Base-by-base conservation (phyloP, 106 monocot species). In the Agapanthus africanus region DNA sequence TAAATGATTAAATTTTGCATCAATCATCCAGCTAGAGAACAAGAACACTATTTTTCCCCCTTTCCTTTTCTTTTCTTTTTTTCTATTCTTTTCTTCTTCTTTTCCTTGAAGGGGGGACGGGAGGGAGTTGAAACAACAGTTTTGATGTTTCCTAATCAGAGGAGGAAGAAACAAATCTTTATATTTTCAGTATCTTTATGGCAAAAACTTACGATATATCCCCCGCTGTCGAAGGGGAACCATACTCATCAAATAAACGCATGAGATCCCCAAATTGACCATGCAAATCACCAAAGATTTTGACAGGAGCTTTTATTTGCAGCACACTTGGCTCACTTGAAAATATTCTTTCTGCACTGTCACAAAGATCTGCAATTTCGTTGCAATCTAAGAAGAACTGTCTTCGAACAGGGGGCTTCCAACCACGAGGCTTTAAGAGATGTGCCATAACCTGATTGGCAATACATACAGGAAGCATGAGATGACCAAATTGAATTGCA, bases 181-280 rank as follows among this genome's bases (percentile, higher is more conserved):
- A 67, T 9, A 22, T 50, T 34, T 3, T 36, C 33, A 5, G 22
- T 11, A 57, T 38, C 16, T 15, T 15, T 13, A 22, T 49, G 11
- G 33, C 44, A 68, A 26, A 68, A 33, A 82, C 97, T 81, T 76
- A 97, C 97, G 97, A 71, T 76, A 97, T 90, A 65, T 97, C 97
- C 40, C 97, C 97, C 21, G 97, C 97, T 38, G 91, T 92, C 67
- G 97, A 97, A 77, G 97, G 97, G 77, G 97, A 70, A 69, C 97
- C 97, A 77, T 97, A 97, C 74, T 97, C 97, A 84, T 97, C 97
- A 84, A 97, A 97, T 56, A 97, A 81, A 31, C 97, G 88, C 97
- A 97, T 97, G 11, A 97, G 91, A 81, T 97, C 97, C 35, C 97
- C 92, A 90, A 97, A 97, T 47, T 97, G 97, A 18, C 97, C 97